Evolutionary conservation across 495 filamentous ascomycete genomes (phyloP), one percentile per base, ranked within the genome.

Genomic region (Hypomontagnella monticulosa): DNA sequence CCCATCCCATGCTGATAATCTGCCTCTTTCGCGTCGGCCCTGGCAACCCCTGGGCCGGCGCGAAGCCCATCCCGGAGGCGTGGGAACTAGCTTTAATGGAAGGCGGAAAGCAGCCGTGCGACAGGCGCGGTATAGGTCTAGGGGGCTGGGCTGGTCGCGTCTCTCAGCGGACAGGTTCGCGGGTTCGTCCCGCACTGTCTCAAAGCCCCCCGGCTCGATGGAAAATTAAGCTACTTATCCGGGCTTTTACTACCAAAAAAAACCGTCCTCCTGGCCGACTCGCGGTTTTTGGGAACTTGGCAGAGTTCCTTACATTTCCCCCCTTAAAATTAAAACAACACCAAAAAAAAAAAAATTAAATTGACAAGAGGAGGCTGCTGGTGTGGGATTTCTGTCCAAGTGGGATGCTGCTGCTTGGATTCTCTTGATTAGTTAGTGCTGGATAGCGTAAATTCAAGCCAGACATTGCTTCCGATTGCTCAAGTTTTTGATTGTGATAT

Each of bases 111-210:
- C n/a, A n/a, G n/a, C n/a, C n/a, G n/a, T n/a, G n/a, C n/a, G n/a
- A n/a, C n/a, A n/a, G n/a, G n/a, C n/a, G n/a, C n/a, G n/a, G n/a
- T n/a, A n/a, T n/a, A n/a, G n/a, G n/a, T n/a, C n/a, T n/a, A n/a
- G 6, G 23, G 73, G 76, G 74, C 71, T 73, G 70, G 78, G 77
- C 78, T 80, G 78, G 78, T 80, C 78, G 74, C 77, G 77, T 80
- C 76, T 80, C 78, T 70, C 69, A 50, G 74, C 65, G 63, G 71
- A 67, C 69, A 75, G 71, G 15, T 71, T 50, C 54, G 23, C 61
- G 72, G 70, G 72, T 76, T 75, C 63, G 57, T 27, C 75, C 76
- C 75, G 73, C 54, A 41, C 72, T 77, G 72, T 71, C 74, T 56
- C 71, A 61, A 75, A 77, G 58, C 72, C 73, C 75, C 69, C 52